Base-by-base conservation (phyloP, 305 asterid species). In the Solanum hybrid region DNA sequence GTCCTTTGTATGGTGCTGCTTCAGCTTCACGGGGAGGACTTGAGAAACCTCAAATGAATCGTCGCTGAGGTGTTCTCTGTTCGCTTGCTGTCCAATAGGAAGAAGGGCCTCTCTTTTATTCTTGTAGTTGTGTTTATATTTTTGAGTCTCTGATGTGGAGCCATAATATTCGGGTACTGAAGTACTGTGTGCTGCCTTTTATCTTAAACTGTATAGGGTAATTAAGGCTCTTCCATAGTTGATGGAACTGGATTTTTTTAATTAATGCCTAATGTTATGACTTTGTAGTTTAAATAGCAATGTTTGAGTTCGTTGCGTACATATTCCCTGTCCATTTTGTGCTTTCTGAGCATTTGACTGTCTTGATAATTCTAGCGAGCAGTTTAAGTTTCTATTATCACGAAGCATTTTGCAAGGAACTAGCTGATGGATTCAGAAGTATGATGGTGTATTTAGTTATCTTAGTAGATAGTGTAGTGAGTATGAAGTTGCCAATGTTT, bases 21-120 rank as follows among this genome's bases (percentile, higher is more conserved):
- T 92, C 95, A 56, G 90, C 94, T 84, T 90, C 94, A 89, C 86
- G 95, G 94, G 92, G 92, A 66, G 93, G 94, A 89, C 87, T 75
- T 11, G 93, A 93, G 87, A 92, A 93, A 85, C 90, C 94, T 79
- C 91, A 93, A 64, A 90, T 89, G 88, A 77, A 89, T 88, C 95
- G 93, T 37, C 94, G 92, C 69, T 93, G 90, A 93, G 88, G 88
- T 80, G 80, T 88, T 86, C 89, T 66, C 90, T 76, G 22, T 87
- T 88, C 79, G 42, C 82, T 90, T 56, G 88, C 91, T 88, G 78
- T 91, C 88, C 77, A 86, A 75, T 89, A 84, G 91, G 87, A 90
- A 76, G 91, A 90, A 82, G 89, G 90, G 91, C 88, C 78, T 93
- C 88, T 88, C 75, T 91, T 91, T 37, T 87, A 31, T 60, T 80